These are phyloP conservation scores for Cubamyces sp. DNA, from an alignment of 768 basidiomycete genomes.

Conservation along the genomic window DNA sequence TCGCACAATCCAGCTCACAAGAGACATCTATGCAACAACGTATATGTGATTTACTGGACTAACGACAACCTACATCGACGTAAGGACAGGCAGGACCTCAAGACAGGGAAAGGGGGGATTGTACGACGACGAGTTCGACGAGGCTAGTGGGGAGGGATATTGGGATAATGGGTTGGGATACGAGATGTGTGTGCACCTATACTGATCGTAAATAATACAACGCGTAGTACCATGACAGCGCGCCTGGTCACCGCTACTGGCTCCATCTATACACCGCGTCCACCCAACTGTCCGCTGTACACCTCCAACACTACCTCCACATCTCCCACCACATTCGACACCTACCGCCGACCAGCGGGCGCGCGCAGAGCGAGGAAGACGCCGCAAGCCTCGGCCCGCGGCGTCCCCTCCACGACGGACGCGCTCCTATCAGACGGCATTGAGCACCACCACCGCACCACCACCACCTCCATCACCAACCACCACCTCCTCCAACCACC, in stretches of 20 bases:
- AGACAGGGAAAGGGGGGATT: no score
- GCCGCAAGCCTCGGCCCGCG: constrained; percentile 2
- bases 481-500: background rate
- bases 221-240: constrained; percentile 19
- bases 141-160: background rate
- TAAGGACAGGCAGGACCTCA: no score
- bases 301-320: background rate
- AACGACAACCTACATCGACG: no score
- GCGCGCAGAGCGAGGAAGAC: background rate
- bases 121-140: no score
- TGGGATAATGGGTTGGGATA: constrained; percentile 3
- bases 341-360: background rate
- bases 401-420: background rate
- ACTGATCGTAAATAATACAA: constrained; percentile 20
- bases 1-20: no score
- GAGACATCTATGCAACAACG: no score
- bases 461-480: background rate
- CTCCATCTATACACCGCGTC: constrained; percentile 16
- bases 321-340: background rate
- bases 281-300: background rate
- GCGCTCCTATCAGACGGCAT: no score
- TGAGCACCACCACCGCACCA: no score
- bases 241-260: constrained; percentile 22
- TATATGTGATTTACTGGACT: no score
- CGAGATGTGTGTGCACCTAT: constrained; percentile 4